Evolutionary conservation across 192 early-diverging fungal species (phyloP), one percentile per base, ranked within the genome.

Genomic region (Ramicandelaber brevisporus): DNA sequence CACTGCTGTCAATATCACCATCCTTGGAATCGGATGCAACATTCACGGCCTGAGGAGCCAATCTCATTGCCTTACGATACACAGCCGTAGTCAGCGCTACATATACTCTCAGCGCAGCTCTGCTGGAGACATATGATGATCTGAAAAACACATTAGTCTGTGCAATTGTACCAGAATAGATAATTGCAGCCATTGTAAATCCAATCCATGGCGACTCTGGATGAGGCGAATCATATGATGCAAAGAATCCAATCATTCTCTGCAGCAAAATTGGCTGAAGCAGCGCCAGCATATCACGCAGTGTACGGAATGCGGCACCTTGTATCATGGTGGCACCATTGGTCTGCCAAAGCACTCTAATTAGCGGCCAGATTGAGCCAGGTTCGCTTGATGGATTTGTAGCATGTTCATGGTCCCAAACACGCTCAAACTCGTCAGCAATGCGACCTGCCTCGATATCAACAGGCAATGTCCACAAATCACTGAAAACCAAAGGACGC

Each of bases 11-110:
- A 40, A 25, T 7, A 22, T 18, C n/a, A 34, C 35, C 37, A 50
- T 50, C 78, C 4, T 85, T 60, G 17, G 73, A 57, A 10, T 61
- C 53, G 44, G 71, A 82, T n/a, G n/a, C n/a, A n/a, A n/a, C n/a
- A n/a, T n/a, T n/a, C n/a, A n/a, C n/a, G n/a, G n/a, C n/a, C n/a
- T 63, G 57, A 45, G 78, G 86, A 23, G 79, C 81, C 6, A 98
- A 62, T 6, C 54, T 34, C 29, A 98, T 50, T 3, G 84, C 64
- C 37, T 93, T 98, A 37, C 66, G 65, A 45, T 90, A 96, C 26
- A 96, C 74, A 17, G 33, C 30, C 3, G 34, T 3, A 1, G 48
- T 38, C 14, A 44, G 43, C 10, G 44, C 26, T 8, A 44, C 28
- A 1, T 41, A 40, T 14, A 40, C 42, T 20, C 33, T 27, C n/a